Base-by-base conservation (phyloP, 352 stramenopile genomes). In the Pythium chondricola region DNA sequence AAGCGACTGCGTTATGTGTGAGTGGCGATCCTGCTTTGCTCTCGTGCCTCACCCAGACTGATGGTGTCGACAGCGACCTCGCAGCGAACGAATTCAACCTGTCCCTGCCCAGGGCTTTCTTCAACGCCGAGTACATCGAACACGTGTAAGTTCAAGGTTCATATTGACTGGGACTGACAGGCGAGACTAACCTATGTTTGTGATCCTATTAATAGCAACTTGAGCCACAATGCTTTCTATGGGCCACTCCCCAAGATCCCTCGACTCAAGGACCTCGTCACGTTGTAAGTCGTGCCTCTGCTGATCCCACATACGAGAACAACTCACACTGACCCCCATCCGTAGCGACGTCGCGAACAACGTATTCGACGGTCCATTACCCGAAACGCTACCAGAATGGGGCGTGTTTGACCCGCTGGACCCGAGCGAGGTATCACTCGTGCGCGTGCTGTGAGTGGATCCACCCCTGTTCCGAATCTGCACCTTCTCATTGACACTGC, bases 341-440 rank as follows among this genome's bases (percentile, higher is more conserved):
- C 26, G 16, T 25, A 87, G 75, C 27, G 75, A 87, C 52, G 17
- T 85, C 5, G 84, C 76, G 3, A 49, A 65, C 29, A 88, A 88
- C 42, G 26, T 54, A 0, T 60, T 86, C 4, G 56, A 65, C n/a
- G 74, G 70, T 1, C 31, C 53, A 0, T 55, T 86, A 10, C 71
- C 73, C 8, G 3, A 26, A 14, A 48, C 68, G 16, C n/a, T 86
- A 16, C 50, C 63, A 6, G 27, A 52, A 2, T 80, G 71, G 56
- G 74, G 72, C 0, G 59, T 69, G 26, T 59, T 74, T 44, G 67
- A 86, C 25, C 67, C 65, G 11, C 44, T 62, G n/a, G 66, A 88
- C 35, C 70, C 72, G 3, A 58, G 74, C 7, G 69, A 88, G 39
- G 52, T 69, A 6, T 78, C 76, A 1, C 41, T 61, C 27, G 29